phyloP scores from a whole-genome alignment of 2,329 filamentous ascomycete genomes.

The Diaporthe sp. region DNA sequence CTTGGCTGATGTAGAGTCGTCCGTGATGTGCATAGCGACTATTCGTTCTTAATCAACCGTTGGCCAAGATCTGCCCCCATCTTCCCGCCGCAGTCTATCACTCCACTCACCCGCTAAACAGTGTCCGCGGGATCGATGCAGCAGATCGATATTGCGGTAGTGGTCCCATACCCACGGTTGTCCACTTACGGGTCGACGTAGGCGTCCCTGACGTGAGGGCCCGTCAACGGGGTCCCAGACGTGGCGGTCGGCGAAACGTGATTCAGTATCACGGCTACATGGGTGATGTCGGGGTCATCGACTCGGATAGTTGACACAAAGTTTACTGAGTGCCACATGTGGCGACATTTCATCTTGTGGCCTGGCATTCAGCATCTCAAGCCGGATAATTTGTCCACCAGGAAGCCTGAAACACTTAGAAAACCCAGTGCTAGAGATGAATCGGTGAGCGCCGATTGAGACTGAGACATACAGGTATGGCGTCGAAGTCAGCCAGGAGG shows the following conservation, averaged over 20 bases:
- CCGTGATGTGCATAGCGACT: no score
- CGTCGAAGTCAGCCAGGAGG: not conserved
- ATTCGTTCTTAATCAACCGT: not conserved
- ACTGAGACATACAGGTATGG: not conserved
- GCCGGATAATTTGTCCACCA: not conserved
- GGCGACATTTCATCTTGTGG: not conserved
- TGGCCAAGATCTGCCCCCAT: not conserved
- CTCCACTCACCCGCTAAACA: not conserved
- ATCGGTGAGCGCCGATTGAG: not conserved
- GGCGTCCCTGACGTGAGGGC: not conserved
- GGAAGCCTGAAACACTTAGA: no score
- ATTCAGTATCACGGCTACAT: not conserved
- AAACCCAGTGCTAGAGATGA: not conserved
- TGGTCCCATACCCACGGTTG: not conserved
- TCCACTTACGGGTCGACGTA: not conserved
- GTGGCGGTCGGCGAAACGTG: not conserved
- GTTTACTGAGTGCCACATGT: not conserved
- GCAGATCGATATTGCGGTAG: not conserved
- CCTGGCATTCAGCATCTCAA: not conserved
- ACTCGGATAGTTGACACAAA: not conserved
- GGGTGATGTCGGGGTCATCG: not conserved
- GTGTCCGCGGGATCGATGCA: not conserved
- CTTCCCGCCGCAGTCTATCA: not conserved
- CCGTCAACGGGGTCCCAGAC: no score
- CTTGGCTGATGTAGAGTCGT: not conserved